Conservation (phyloP, 2,329 filamentous ascomycete species). For the Botrytis elliptica region DNA sequence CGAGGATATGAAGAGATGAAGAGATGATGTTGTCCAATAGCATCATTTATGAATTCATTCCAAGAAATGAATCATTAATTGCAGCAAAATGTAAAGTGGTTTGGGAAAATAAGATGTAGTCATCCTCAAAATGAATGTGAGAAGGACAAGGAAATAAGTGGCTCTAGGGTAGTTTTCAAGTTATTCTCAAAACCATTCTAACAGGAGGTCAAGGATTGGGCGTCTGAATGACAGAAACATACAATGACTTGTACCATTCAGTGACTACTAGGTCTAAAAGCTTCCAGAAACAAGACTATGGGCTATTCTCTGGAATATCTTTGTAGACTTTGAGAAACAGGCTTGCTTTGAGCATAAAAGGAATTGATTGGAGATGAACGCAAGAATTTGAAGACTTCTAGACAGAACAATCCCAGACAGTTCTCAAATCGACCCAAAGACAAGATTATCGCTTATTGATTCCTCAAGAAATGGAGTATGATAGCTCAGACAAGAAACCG, state of each 20-base stretch:
- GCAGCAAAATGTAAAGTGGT: too few relatives aligned
- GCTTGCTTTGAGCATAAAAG: background rate
- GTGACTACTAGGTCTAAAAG: background rate
- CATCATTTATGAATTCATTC: too few relatives aligned
- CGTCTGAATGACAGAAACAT: background rate
- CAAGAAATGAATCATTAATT: background rate
- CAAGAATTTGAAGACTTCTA: background rate
- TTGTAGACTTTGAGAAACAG: background rate
- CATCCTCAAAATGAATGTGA: background rate
- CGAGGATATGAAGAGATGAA: too few relatives aligned
- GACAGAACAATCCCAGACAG: background rate
- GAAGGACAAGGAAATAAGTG: background rate
- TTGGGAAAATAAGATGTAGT: background rate
- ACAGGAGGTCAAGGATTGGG: background rate
- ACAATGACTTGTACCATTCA: too few relatives aligned
- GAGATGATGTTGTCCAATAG: too few relatives aligned
- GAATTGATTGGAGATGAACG: background rate
- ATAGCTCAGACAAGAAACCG: background rate
- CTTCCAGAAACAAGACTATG: background rate
- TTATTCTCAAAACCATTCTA: background rate
- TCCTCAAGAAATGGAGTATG: background rate
- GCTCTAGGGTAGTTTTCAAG: too few relatives aligned
- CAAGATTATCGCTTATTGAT: background rate
- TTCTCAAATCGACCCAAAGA: too few relatives aligned
- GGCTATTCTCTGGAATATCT: fast-evolving